Evolutionary conservation across 768 basidiomycete genomes (phyloP).

Genomic region (Lactifluus hygrophoroides): DNA sequence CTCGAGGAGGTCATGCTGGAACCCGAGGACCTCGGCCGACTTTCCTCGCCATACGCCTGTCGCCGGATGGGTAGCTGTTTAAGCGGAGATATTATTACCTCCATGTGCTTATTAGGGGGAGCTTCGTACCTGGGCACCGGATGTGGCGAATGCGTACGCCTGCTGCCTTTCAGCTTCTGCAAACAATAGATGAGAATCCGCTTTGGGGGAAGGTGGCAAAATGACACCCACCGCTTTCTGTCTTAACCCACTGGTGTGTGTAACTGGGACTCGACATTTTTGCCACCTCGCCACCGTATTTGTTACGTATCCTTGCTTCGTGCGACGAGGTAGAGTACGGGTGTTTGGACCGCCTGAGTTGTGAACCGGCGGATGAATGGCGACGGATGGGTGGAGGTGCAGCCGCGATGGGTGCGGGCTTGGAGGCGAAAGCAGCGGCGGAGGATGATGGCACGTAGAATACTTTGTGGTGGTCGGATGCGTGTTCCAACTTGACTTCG

Average conservation of each 20-base stretch:
- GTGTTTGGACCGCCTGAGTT: conserved; percentile 19
- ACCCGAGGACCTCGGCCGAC: conserved; percentile 29
- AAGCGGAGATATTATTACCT: conserved; percentile 24
- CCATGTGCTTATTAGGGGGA: conserved; percentile 11
- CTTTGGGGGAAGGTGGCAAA: not conserved
- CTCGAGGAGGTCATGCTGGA: conserved; percentile 40
- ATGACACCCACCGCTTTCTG: conserved; percentile 13
- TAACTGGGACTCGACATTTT: conserved; percentile 19
- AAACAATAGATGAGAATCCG: not conserved
- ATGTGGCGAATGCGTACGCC: conserved; percentile 16
- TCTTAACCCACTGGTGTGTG: conserved; percentile 18
- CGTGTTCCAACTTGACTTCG: conserved; percentile 12
- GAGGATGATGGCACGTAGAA: conserved; percentile 44
- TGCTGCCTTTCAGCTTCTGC: conserved; percentile 16
- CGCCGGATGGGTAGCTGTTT: conserved; percentile 19
- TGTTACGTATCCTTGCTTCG: conserved; percentile 14
- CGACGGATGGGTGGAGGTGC: conserved; percentile 12
- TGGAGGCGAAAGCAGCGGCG: conserved; percentile 16
- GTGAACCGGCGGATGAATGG: conserved; percentile 5
- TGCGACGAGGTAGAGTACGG: conserved; percentile 14
- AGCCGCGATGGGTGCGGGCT: conserved; percentile 7
- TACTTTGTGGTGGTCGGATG: conserved; percentile 15
- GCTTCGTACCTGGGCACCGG: conserved; percentile 22
- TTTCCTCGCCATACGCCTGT: conserved; percentile 21
- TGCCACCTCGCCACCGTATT: conserved; percentile 5